Conservation (phyloP, 129 eudicot species). For the sunflower (Helianthus annuus) region DNA sequence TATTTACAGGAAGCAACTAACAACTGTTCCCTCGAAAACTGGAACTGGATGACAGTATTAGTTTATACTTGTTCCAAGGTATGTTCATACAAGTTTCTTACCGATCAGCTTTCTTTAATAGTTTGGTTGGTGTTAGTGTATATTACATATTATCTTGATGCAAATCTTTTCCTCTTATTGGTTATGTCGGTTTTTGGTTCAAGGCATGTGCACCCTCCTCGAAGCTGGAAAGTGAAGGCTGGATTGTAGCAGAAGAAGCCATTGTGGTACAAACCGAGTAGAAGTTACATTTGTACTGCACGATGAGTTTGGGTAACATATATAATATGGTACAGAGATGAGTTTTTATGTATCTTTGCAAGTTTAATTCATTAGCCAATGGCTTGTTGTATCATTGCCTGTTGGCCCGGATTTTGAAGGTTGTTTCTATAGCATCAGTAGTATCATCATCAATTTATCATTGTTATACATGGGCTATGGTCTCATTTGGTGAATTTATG, state of each 20-base stretch:
- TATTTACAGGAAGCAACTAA: conserved; percentile 65
- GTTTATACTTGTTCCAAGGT: conserved; percentile 84
- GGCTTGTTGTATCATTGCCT: neutral
- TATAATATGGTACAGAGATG: no score
- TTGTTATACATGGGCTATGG: neutral
- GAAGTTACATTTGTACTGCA: neutral
- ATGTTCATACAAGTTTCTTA: conserved; percentile 22
- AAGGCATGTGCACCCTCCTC: conserved; percentile 56
- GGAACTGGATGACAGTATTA: conserved; percentile 84
- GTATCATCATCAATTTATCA: neutral
- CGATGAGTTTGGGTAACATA: neutral
- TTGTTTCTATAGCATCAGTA: neutral
- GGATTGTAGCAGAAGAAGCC: conserved; percentile 76
- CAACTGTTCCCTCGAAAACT: conserved; percentile 50
- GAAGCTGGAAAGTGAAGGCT: conserved; percentile 43
- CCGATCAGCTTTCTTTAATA: neutral
- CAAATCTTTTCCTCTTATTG: neutral
- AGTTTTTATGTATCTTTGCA: neutral
- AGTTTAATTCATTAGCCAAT: neutral
- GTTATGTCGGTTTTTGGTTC: neutral
- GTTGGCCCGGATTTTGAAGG: neutral
- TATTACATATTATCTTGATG: neutral
- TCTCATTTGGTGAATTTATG: neutral
- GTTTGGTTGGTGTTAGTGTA: neutral
- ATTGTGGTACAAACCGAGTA: conserved; percentile 60